Conservation (phyloP, 2,329 filamentous ascomycete genomes). For the Rhinocladiella similis region DNA sequence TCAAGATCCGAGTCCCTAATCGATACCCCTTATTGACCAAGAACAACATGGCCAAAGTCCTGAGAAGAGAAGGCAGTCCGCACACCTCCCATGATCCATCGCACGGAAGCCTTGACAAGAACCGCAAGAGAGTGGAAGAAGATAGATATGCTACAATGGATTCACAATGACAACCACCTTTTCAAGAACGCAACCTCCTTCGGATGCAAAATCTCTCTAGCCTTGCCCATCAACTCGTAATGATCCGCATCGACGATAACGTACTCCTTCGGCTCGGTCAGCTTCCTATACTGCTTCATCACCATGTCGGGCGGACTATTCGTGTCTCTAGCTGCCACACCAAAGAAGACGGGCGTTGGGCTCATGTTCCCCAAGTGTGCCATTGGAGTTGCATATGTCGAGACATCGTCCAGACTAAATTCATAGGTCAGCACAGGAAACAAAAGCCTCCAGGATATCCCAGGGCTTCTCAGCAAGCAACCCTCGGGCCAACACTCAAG, state of each 20-base stretch:
- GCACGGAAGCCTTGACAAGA: too few relatives aligned
- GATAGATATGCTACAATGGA: too few relatives aligned
- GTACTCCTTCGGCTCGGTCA: slow-evolving; percentile 41
- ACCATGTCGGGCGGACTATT: slow-evolving; percentile 34
- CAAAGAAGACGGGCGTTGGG: slow-evolving; percentile 40
- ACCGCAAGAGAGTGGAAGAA: too few relatives aligned
- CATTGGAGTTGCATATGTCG: slow-evolving; percentile 22
- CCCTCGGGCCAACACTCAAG: too few relatives aligned
- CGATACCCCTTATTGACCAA: too few relatives aligned
- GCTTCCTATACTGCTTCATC: slow-evolving; percentile 35
- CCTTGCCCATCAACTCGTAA: slow-evolving; percentile 39
- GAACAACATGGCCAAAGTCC: too few relatives aligned
- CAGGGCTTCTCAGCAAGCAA: too few relatives aligned
- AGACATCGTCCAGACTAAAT: slow-evolving; percentile 14
- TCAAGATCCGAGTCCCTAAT: too few relatives aligned
- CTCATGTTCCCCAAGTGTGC: slow-evolving; percentile 35
- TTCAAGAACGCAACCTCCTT: slow-evolving; percentile 36
- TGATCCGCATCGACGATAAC: slow-evolving; percentile 38
- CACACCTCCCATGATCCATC: too few relatives aligned
- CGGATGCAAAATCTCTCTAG: slow-evolving; percentile 28
- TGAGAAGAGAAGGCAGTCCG: too few relatives aligned
- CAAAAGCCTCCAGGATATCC: background rate
- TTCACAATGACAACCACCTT: slow-evolving; percentile 9
- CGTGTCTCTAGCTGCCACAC: slow-evolving; percentile 34
- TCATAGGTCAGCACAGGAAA: background rate